Base-by-base conservation (phyloP, 2,329 filamentous ascomycete species). In the Tolypocladium guangdongense region DNA sequence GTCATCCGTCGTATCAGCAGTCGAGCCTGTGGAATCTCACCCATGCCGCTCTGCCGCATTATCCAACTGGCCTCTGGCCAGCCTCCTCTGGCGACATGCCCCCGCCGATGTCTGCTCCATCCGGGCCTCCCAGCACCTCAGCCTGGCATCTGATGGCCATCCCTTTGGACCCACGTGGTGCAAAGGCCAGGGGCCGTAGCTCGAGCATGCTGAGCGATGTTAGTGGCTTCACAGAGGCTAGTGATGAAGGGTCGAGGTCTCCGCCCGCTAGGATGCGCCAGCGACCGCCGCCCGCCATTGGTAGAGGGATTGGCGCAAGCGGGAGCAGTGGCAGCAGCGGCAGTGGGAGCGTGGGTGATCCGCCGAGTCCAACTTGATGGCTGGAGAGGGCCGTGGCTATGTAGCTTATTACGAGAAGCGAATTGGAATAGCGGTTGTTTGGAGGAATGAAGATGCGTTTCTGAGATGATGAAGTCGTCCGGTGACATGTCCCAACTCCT, bases 121-220 rank as follows among this genome's bases (percentile, higher is more conserved):
- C 62, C 30, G 61, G 67, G 18, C 63, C 66, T 32, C 62, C 67
- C 52, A 55, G 62, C 49, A 64, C 67, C 54, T 59, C 68, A 2
- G 50, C 65, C 38, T 65, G 71, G 62, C 62, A 71, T 16, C 66
- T 71, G 2, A 72, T 71, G 39, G 67, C 69, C 14, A 62, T 68
- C 7, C 57, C 69, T 32, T 67, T 64, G 52, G 62, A 72, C 52
- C 61, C 68, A 14, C 67, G 61, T 59, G 66, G 58, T 56, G 63
- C 58, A 58, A 76, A 74, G 64, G 70, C 72, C 33, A 70, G 82
- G 46, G 81, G 80, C 24, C 78, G 82, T 49, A 84, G 81, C 33
- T 84, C 80, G 11, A 84, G 80, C 54, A 86, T 86, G 82, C 76
- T 86, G 2, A 84, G 81, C 61, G 78, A 84, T 60, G 71, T 85